These are phyloP conservation scores for Nemania sp. DNA, from an alignment of 2,329 filamentous ascomycete genomes.

Conservation along the genomic window DNA sequence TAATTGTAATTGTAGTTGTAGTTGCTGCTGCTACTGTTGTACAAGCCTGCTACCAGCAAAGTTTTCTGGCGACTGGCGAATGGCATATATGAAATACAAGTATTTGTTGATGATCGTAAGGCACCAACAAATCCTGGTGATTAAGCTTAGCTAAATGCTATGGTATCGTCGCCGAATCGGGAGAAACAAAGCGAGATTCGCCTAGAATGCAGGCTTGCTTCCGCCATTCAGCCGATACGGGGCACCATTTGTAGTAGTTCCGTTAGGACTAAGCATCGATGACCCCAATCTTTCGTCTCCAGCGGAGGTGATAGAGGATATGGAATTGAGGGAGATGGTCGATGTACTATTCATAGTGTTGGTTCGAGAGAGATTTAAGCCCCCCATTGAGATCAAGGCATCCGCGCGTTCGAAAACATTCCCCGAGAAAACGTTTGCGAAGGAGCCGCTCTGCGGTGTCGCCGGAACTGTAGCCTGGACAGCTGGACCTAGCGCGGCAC, in stretches of 20 bases:
- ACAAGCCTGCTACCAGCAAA: slow-evolving; percentile 1
- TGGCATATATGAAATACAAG: slow-evolving; percentile 1
- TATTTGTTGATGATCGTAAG: neutral
- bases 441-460: slow-evolving; percentile 63
- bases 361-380: slow-evolving; percentile 59
- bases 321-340: slow-evolving; percentile 41
- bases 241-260: slow-evolving; percentile 25
- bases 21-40: neutral
- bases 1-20: slow-evolving; percentile 2
- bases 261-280: slow-evolving; percentile 37
- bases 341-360: slow-evolving; percentile 46
- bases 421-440: slow-evolving; percentile 57
- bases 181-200: slow-evolving; percentile 30
- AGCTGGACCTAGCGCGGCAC: slow-evolving; percentile 84
- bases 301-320: slow-evolving; percentile 36
- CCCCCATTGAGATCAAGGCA: slow-evolving; percentile 59
- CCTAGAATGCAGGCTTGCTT: slow-evolving; percentile 40
- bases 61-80: neutral
- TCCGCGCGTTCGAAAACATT: slow-evolving; percentile 65
- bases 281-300: slow-evolving; percentile 37
- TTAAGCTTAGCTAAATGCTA: slow-evolving; percentile 20
- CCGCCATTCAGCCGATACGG: slow-evolving; percentile 36
- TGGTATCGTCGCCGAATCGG: slow-evolving; percentile 26
- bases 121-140: neutral
- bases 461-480: slow-evolving; percentile 86